Evolutionary conservation across 352 stramenopile species (phyloP).

Genomic region (Phytophthora uliginosa): DNA sequence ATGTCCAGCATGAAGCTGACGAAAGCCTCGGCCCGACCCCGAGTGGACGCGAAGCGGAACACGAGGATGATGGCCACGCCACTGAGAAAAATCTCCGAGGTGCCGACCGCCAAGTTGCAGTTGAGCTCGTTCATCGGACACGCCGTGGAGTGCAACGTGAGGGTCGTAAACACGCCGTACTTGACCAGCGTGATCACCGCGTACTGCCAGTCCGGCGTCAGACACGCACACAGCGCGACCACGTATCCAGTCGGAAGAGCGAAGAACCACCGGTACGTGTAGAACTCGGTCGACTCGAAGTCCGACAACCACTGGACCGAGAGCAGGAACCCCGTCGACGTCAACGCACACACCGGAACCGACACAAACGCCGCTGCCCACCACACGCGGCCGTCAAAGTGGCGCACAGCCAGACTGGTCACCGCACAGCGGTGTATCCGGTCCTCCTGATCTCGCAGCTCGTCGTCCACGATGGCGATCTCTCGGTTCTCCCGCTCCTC

Average conservation of each 20-base stretch:
- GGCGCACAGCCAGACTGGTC: slow-evolving; percentile 19
- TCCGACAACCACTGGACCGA: slow-evolving; percentile 42
- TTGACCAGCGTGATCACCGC: slow-evolving; percentile 50
- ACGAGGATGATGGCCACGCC: slow-evolving; percentile 50
- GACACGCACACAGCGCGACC: slow-evolving; percentile 50
- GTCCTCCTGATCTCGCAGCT: slow-evolving; percentile 34
- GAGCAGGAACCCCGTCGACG: slow-evolving; percentile 39
- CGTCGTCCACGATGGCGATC: slow-evolving; percentile 36
- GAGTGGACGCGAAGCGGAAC: slow-evolving; percentile 49
- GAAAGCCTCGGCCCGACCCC: slow-evolving; percentile 32
- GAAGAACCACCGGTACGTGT: slow-evolving; percentile 55
- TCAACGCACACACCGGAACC: slow-evolving; percentile 32
- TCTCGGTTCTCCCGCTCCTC: slow-evolving; percentile 37
- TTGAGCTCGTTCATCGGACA: slow-evolving; percentile 64
- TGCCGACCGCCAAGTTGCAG: slow-evolving; percentile 44
- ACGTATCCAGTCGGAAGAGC: slow-evolving; percentile 42
- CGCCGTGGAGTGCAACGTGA: slow-evolving; percentile 59
- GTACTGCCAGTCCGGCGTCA: slow-evolving; percentile 58
- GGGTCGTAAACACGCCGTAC: slow-evolving; percentile 53
- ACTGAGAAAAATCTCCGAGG: slow-evolving; percentile 45
- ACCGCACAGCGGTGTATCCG: slow-evolving; percentile 39
- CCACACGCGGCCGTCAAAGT: slow-evolving; percentile 50
- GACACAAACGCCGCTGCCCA: slow-evolving; percentile 46
- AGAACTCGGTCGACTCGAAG: slow-evolving; percentile 59
- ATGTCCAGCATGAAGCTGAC: slow-evolving; percentile 64